Conservation (phyloP, 257 asterid species). For the Solanum corneliomulleri region DNA sequence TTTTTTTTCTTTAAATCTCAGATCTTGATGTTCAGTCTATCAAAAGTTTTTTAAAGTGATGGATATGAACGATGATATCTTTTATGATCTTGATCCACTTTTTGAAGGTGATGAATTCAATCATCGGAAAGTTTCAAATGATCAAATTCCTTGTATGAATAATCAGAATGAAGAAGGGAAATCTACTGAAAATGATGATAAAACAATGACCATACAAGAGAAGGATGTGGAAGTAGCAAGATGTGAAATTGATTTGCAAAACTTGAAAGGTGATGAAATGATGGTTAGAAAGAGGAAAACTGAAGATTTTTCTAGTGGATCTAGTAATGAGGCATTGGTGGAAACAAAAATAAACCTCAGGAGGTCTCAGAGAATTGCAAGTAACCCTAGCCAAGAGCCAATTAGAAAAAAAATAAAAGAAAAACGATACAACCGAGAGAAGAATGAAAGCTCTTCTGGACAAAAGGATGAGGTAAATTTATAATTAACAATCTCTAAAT, state of each 20-base stretch:
- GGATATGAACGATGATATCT: neutral
- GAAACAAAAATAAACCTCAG: neutral
- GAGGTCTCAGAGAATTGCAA: neutral
- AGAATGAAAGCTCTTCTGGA: neutral
- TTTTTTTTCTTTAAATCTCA: neutral
- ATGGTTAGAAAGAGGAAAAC: neutral
- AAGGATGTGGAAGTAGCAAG: neutral
- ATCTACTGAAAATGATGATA: neutral
- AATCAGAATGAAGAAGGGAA: neutral
- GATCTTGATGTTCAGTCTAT: neutral
- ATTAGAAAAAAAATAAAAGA: neutral
- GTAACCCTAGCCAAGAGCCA: neutral
- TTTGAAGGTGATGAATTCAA: neutral
- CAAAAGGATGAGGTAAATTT: neutral
- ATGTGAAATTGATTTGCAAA: neutral
- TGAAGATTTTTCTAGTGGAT: neutral
- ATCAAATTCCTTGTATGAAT: neutral
- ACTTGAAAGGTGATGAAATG: neutral
- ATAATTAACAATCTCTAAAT: neutral
- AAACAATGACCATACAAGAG: neutral
- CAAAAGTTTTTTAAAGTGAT: neutral
- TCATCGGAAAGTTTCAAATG: neutral
- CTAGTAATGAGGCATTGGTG: neutral
- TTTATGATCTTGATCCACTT: neutral
- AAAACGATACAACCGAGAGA: neutral